Evolutionary conservation across 208 protist species (phyloP).

Genomic region (Trypanosoma theileri): DNA sequence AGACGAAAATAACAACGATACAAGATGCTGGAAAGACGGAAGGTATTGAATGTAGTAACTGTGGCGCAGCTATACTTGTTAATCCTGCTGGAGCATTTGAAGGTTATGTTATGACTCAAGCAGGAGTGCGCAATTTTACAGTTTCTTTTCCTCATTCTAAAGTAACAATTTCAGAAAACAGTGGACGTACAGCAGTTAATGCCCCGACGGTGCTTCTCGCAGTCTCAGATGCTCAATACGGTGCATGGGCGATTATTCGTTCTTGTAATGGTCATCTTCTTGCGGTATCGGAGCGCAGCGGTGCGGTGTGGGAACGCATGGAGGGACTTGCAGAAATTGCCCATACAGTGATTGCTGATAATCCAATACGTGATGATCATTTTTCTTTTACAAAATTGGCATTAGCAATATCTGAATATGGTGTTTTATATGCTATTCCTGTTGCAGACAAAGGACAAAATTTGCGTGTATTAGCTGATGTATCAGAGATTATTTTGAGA

Average conservation of each 20-base stretch:
- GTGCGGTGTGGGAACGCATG: slow-evolving; percentile 64
- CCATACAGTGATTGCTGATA: slow-evolving; percentile 49
- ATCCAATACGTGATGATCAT: slow-evolving; percentile 48
- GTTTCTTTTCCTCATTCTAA: slow-evolving; percentile 15
- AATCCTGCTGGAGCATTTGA: slow-evolving; percentile 8
- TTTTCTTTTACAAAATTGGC: slow-evolving; percentile 81
- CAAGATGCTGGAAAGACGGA: slow-evolving; percentile 2
- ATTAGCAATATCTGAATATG: slow-evolving; percentile 56
- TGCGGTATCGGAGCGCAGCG: slow-evolving; percentile 39
- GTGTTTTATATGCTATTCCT: slow-evolving; percentile 67
- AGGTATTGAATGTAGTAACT: slow-evolving; percentile 12
- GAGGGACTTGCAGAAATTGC: slow-evolving; percentile 62
- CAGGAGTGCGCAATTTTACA: background rate
- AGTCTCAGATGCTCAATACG: slow-evolving; percentile 13
- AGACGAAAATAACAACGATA: slow-evolving; percentile 3
- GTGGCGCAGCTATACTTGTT: slow-evolving; percentile 8
- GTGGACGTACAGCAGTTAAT: background rate
- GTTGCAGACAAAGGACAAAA: slow-evolving; percentile 46
- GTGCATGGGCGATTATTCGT: slow-evolving; percentile 49
- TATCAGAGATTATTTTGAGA: slow-evolving; percentile 40
- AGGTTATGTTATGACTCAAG: slow-evolving; percentile 18
- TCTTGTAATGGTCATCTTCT: slow-evolving; percentile 54
- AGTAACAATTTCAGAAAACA: slow-evolving; percentile 15
- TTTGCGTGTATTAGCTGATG: slow-evolving; percentile 57
- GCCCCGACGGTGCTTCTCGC: slow-evolving; percentile 25